Evolutionary conservation across 495 filamentous ascomycete genomes (phyloP).

Genomic region (Chaetomium fimeti): DNA sequence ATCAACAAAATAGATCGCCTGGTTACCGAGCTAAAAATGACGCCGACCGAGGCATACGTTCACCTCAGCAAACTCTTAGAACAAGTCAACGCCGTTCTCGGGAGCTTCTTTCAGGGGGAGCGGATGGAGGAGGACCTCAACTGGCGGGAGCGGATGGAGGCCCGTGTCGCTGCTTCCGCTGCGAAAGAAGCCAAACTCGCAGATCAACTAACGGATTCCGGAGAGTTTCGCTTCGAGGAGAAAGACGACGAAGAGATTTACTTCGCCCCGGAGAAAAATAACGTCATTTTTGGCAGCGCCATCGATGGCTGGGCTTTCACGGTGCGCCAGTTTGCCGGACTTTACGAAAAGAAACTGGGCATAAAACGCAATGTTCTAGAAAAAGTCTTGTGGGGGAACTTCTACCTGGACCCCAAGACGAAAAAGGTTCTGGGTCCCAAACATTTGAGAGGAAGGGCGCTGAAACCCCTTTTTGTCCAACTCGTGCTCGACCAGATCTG

Average conservation of each 20-base stretch:
- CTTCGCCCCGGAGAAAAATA: constrained; percentile 96
- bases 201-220: constrained; percentile 51
- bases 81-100: constrained; percentile 95
- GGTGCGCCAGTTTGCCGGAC: constrained; percentile 82
- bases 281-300: constrained; percentile 97
- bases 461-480: constrained; percentile 98
- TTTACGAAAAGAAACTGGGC: constrained; percentile 96
- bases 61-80: constrained; percentile 89
- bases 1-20: constrained; percentile 98
- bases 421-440: constrained; percentile 87
- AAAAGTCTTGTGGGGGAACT: constrained; percentile 96
- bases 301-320: constrained; percentile 99
- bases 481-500: constrained; percentile 94
- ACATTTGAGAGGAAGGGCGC: constrained; percentile 82
- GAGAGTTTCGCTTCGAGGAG: constrained; percentile 75
- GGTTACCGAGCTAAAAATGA: constrained; percentile 91
- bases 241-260: constrained; percentile 96
- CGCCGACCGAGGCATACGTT: constrained; percentile 79
- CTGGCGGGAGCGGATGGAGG: constrained; percentile 92
- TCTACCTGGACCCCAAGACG: constrained; percentile 94
- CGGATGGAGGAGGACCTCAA: constrained; percentile 98
- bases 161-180: constrained; percentile 63
- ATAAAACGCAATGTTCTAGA: constrained; percentile 89
- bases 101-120: constrained; percentile 96
- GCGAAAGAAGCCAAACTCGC: constrained; percentile 49